Conservation (phyloP, 306 rosid genomes). For the Quillaja saponaria region DNA sequence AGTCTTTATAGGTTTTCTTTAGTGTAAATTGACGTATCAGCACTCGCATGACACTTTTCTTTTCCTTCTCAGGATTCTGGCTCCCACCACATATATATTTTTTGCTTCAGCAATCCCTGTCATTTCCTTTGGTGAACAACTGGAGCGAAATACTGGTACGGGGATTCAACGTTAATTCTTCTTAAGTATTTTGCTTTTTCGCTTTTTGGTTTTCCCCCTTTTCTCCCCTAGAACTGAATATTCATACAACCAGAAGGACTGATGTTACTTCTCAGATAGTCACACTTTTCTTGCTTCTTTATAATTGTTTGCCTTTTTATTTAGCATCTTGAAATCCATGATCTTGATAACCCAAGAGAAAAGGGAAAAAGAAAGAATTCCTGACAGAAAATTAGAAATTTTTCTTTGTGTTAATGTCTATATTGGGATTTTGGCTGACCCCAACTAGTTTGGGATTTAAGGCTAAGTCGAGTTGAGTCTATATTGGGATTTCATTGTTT, state of each 20-base stretch:
- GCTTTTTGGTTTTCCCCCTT: background rate
- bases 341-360: background rate
- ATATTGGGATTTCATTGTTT: slow-evolving; percentile 11
- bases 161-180: background rate
- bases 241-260: slow-evolving; percentile 23
- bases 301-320: background rate
- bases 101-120: slow-evolving; percentile 88
- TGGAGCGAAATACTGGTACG: slow-evolving; percentile 70
- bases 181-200: background rate
- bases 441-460: no score
- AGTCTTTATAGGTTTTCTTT: background rate
- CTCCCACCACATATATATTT: slow-evolving; percentile 87
- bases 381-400: background rate
- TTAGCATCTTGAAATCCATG: background rate
- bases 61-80: slow-evolving; percentile 66
- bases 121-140: slow-evolving; percentile 81
- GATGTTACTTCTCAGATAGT: background rate
- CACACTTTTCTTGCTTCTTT: slow-evolving; percentile 3
- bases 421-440: no score
- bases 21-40: background rate
- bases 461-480: no score
- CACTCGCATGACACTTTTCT: slow-evolving; percentile 3
- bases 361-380: background rate
- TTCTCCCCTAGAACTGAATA: slow-evolving; percentile 20
- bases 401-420: no score